These are phyloP conservation scores for Gnetum montanum DNA, from an alignment of 75 land plant species.

Conservation along the genomic window DNA sequence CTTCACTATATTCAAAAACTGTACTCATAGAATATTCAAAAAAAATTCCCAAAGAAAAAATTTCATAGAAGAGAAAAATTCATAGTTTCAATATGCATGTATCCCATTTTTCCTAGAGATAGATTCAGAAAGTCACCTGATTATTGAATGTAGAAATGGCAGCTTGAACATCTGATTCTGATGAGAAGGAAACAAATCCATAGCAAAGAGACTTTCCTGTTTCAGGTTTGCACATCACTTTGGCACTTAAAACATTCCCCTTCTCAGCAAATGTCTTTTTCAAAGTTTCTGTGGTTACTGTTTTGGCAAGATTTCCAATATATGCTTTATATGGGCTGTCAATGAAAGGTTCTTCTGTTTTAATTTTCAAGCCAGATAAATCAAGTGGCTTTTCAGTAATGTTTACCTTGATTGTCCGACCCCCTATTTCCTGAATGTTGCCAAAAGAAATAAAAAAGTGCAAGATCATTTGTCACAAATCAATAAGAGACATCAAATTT, in stretches of 20 bases:
- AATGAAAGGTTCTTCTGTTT: constrained; percentile 44
- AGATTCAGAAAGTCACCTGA: constrained; percentile 27
- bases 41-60: no score
- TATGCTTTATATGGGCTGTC: constrained; percentile 77
- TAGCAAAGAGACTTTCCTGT: constrained; percentile 89
- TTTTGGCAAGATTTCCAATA: constrained; percentile 84
- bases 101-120: background rate
- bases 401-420: constrained; percentile 66
- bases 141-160: constrained; percentile 65
- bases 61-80: no score
- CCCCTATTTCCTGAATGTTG: constrained; percentile 65
- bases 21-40: background rate
- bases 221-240: constrained; percentile 62
- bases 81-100: background rate
- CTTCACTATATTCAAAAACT: background rate
- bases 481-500: constrained; percentile 7
- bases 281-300: constrained; percentile 65
- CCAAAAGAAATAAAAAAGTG: no score
- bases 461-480: background rate
- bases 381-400: constrained; percentile 63
- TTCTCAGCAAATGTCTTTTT: constrained; percentile 52
- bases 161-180: constrained; percentile 66
- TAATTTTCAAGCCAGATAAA: constrained; percentile 13
- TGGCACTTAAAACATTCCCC: constrained; percentile 85
- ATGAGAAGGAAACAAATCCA: constrained; percentile 86